phyloP scores from a whole-genome alignment of 257 asterid species.

The Striga asiatica region DNA sequence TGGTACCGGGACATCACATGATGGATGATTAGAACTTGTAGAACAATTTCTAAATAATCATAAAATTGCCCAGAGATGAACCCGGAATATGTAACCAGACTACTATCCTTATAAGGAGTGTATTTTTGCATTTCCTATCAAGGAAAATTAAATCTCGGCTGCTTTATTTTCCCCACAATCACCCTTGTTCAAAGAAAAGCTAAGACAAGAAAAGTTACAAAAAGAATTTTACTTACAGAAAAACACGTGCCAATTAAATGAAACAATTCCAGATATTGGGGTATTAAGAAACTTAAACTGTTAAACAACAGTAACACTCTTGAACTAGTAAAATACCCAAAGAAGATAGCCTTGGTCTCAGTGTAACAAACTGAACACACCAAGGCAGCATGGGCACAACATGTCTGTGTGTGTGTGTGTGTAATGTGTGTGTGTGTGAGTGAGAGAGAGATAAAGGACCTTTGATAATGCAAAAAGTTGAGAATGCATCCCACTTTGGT shows the following conservation, averaged over 20 bases:
- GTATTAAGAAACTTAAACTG: no score
- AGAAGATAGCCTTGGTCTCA: background rate
- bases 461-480: conserved; percentile 94
- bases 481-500: conserved; percentile 96
- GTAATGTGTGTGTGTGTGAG: no score
- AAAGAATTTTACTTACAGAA: background rate
- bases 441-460: conserved; percentile 34
- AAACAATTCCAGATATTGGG: no score
- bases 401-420: no score
- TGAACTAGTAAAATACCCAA: background rate
- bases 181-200: background rate
- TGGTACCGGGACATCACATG: background rate
- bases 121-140: background rate
- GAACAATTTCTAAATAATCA: background rate
- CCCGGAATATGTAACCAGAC: background rate
- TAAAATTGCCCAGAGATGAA: background rate
- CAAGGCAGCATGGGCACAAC: background rate
- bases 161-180: background rate
- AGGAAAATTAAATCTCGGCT: background rate
- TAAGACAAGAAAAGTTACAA: background rate
- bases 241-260: background rate
- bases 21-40: background rate
- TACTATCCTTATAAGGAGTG: background rate
- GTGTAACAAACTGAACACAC: background rate
- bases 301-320: background rate